Evolutionary conservation across 1,284 basidiomycete species (phyloP).

Genomic region (Cystobasidium pallidum): DNA sequence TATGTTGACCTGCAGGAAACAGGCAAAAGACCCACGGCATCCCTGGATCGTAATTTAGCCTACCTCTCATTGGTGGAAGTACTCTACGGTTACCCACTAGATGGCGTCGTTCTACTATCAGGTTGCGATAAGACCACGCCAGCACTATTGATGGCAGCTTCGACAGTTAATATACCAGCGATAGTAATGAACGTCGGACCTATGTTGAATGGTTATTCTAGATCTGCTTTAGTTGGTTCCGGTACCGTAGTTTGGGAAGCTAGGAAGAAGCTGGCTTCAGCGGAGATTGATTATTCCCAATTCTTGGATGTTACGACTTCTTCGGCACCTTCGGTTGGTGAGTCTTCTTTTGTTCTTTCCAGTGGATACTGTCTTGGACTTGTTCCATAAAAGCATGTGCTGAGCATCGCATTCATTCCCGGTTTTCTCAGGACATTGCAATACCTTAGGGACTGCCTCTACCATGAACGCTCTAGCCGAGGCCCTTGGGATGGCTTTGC

Average conservation of each 20-base stretch:
- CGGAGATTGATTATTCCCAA: slow-evolving; percentile 55
- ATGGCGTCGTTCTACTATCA: slow-evolving; percentile 57
- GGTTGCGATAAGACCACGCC: slow-evolving; percentile 59
- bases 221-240: slow-evolving; percentile 55
- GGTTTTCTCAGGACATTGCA: slow-evolving; percentile 55
- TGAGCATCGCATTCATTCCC: slow-evolving; percentile 32
- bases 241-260: slow-evolving; percentile 57
- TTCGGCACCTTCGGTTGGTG: slow-evolving; percentile 54
- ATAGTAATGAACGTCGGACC: slow-evolving; percentile 55
- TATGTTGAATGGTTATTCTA: slow-evolving; percentile 57
- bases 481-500: slow-evolving; percentile 90
- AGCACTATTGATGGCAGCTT: slow-evolving; percentile 54
- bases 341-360: slow-evolving; percentile 9
- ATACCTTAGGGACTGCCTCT: slow-evolving; percentile 73
- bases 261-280: slow-evolving; percentile 53
- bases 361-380: too few relatives aligned
- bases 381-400: too few relatives aligned
- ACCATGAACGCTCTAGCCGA: slow-evolving; percentile 94
- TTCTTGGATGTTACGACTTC: slow-evolving; percentile 55
- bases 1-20: too few relatives aligned
- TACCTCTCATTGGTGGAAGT: slow-evolving; percentile 58
- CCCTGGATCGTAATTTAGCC: slow-evolving; percentile 56
- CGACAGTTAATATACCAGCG: slow-evolving; percentile 57
- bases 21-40: slow-evolving; percentile 57
- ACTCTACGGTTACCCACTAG: slow-evolving; percentile 57